Evolutionary conservation across 768 basidiomycete species (phyloP), one percentile per base, ranked within the genome.

Genomic region (Grammothele lineata): DNA sequence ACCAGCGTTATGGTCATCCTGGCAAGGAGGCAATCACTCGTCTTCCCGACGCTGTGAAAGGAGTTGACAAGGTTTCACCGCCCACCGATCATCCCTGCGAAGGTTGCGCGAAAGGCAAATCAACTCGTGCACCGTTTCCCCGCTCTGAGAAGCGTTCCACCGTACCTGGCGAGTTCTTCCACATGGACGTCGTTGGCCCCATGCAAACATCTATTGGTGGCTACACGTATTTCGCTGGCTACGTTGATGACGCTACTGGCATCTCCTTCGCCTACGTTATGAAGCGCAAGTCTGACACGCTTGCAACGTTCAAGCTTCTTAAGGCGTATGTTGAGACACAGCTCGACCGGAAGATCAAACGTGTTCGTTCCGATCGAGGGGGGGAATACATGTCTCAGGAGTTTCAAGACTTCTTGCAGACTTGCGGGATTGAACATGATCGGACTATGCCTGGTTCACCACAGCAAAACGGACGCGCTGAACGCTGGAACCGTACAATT

Each of bases 241-340:
- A 67, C 47, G 70, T 57, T 0, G 70, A 75, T 36, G 66, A 73
- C 34, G 46, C 57, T 22, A 54, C 65, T 0, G 54, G 62, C 5
- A 48, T 57, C 14, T 64, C 61, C 5, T 55, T 48, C 3, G 26
- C 66, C 11, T 47, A 55, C 33, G 54, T 64, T 9, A 47, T 72
- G 2, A 42, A 42, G 3, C 49, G 43, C 1, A 74, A 73, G 49
- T 36, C 34, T 7, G 34, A 36, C 8, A 6, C 6, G 34, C 18
- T 61, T n/a, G n/a, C n/a, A n/a, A 62, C 26, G 35, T 62, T 66
- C 37, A 50, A 57, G 15, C 36, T 50, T 0, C 67, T 59, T 17
- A 56, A 62, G 23, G 57, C 61, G 0, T 60, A 47, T 54, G 43
- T 62, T 8, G 9, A 43, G 11, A 67, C 57, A 2, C 65, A 70